Percentiles rank a stretch among this genome's conserved stretches.
Evolutionary conservation across 495 filamentous ascomycete genomes (phyloP).

Genomic region (Neurospora pannonica): DNA sequence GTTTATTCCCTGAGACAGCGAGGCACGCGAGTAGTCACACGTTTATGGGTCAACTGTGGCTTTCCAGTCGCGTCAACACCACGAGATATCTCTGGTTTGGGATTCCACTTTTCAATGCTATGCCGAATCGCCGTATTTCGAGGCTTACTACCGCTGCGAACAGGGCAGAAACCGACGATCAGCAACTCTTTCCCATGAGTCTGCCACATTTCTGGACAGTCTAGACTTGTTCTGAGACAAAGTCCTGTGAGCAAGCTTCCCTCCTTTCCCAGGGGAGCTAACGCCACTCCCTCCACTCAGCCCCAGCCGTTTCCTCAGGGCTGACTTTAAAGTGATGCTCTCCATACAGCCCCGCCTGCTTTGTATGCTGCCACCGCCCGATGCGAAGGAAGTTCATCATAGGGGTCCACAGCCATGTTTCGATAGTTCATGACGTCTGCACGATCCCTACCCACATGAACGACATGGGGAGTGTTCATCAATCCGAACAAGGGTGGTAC

Average conservation of each 20-base stretch:
- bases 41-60: neutral
- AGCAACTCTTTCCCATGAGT: neutral
- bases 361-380: neutral
- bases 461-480: neutral
- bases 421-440: neutral
- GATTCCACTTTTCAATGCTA: neutral
- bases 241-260: neutral
- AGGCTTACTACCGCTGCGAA: neutral
- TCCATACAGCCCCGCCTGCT: neutral
- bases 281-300: neutral
- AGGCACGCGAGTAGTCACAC: neutral
- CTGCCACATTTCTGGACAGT: neutral
- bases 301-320: neutral
- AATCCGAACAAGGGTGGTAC: neutral
- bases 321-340: neutral
- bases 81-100: neutral
- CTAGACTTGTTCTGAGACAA: neutral
- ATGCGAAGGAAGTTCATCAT: neutral
- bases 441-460: neutral
- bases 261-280: neutral
- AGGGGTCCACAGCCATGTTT: neutral
- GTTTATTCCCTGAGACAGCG: slow-evolving; percentile 4
- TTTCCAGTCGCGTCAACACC: neutral
- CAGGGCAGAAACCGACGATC: neutral
- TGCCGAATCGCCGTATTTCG: neutral